A percentile compares a stretch with the other conserved stretches of the same genome.
These are phyloP conservation scores for Trametes coccinea DNA, from an alignment of 768 basidiomycete species.

Conservation along the genomic window DNA sequence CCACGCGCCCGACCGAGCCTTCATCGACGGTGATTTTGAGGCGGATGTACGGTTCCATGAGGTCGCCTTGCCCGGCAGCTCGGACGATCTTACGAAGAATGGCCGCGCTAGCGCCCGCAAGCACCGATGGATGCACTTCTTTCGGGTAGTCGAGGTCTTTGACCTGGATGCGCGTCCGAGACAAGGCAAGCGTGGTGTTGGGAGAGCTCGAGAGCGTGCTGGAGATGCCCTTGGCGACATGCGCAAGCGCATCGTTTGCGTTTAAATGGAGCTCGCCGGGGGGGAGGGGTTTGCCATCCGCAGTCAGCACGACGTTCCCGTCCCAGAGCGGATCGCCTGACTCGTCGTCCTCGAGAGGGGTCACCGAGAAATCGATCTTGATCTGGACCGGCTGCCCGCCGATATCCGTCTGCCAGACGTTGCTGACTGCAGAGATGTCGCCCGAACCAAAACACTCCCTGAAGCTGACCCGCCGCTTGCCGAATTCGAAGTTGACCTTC, in stretches of 20 bases:
- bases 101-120: constrained; percentile 52
- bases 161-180: constrained; percentile 61
- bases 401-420: constrained; percentile 63
- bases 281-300: constrained; percentile 49
- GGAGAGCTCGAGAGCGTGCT: constrained; percentile 78
- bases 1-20: constrained; percentile 70
- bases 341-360: constrained; percentile 55
- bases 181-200: constrained; percentile 71
- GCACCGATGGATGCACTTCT: constrained; percentile 26
- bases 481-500: constrained; percentile 75
- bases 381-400: constrained; percentile 56
- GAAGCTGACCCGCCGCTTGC: constrained; percentile 76
- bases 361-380: constrained; percentile 54
- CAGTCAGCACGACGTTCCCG: constrained; percentile 70
- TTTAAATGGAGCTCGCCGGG: constrained; percentile 48
- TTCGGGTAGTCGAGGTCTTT: constrained; percentile 43
- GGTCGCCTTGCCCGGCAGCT: constrained; percentile 64
- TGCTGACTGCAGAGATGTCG: constrained; percentile 32
- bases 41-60: constrained; percentile 77
- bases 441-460: constrained; percentile 55
- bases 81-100: constrained; percentile 64
- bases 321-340: constrained; percentile 70
- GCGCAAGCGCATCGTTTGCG: constrained; percentile 46
- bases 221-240: constrained; percentile 67
- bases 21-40: constrained; percentile 70